Percentiles rank a stretch among this genome's conserved stretches.
phyloP scores from a whole-genome alignment of 305 asterid species.

The Salvia sclarea region DNA sequence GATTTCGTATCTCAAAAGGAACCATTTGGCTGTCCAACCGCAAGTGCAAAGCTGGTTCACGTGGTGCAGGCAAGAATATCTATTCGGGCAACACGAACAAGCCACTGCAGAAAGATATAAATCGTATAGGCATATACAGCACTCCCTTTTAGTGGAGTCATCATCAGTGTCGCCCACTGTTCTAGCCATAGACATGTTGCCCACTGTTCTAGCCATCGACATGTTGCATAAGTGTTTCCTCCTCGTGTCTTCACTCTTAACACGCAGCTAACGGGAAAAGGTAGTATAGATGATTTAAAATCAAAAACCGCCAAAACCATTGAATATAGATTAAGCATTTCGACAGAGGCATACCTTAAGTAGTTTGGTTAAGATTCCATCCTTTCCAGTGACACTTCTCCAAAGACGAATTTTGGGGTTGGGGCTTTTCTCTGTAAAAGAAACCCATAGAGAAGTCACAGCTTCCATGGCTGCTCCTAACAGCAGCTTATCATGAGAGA shows the following conservation, averaged over 20 bases:
- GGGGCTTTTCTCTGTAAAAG: slow-evolving; percentile 25
- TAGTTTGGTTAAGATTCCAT: slow-evolving; percentile 59
- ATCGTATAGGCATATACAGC: slow-evolving; percentile 65
- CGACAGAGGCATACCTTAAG: slow-evolving; percentile 58
- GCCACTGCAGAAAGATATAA: slow-evolving; percentile 63
- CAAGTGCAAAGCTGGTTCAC: slow-evolving; percentile 65
- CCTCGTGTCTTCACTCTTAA: slow-evolving; percentile 48
- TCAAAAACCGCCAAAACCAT: not conserved
- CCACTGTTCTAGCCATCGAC: slow-evolving; percentile 34
- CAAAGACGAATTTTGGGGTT: slow-evolving; percentile 39
- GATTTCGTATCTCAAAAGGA: slow-evolving; percentile 46
- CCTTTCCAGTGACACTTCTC: slow-evolving; percentile 49
- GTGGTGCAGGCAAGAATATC: slow-evolving; percentile 60
- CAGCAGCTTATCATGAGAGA: slow-evolving; percentile 74
- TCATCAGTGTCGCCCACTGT: slow-evolving; percentile 45
- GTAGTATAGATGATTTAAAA: not conserved
- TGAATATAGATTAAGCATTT: not conserved
- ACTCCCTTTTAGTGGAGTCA: slow-evolving; percentile 54
- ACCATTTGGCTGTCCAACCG: slow-evolving; percentile 48
- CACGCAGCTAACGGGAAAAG: slow-evolving; percentile 49
- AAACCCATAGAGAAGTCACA: slow-evolving; percentile 54
- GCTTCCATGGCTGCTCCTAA: slow-evolving; percentile 69
- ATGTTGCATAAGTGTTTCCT: slow-evolving; percentile 53
- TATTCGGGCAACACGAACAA: slow-evolving; percentile 68
- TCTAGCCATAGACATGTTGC: slow-evolving; percentile 39